A percentile compares a stretch with the other conserved stretches of the same genome.
phyloP scores from a whole-genome alignment of 1,284 basidiomycete species.

The Boletus sp. region DNA sequence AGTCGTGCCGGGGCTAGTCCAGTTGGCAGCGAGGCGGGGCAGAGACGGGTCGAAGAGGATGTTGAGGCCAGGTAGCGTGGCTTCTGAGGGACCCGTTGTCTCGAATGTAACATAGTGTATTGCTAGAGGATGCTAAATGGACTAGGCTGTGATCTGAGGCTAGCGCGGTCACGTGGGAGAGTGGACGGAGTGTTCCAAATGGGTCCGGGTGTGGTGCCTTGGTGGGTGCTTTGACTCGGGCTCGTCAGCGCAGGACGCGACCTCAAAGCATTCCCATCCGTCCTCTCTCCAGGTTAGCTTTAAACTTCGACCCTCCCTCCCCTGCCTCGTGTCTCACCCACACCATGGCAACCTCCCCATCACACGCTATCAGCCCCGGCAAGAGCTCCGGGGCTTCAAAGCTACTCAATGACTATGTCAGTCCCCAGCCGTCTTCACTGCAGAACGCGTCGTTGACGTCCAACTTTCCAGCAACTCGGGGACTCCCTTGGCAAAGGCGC shows the following conservation, averaged over 20 bases:
- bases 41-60: neutral
- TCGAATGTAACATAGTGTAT: neutral
- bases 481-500: slow-evolving; percentile 93
- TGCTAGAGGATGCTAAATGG: slow-evolving; percentile 6
- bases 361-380: slow-evolving; percentile 38
- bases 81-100: neutral
- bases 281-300: slow-evolving; percentile 11
- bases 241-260: slow-evolving; percentile 41
- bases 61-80: neutral
- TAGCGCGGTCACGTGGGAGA: slow-evolving; percentile 26
- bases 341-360: slow-evolving; percentile 42
- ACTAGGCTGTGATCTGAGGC: neutral
- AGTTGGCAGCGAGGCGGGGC: neutral
- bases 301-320: slow-evolving; percentile 6
- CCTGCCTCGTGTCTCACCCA: neutral
- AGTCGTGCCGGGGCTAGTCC: neutral
- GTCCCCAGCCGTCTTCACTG: slow-evolving; percentile 21
- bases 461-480: slow-evolving; percentile 75
- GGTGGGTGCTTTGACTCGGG: slow-evolving; percentile 21
- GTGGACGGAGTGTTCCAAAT: slow-evolving; percentile 30
- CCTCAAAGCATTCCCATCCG: slow-evolving; percentile 20
- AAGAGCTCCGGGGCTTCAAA: slow-evolving; percentile 40
- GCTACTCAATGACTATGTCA: slow-evolving; percentile 58
- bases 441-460: slow-evolving; percentile 11
- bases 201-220: slow-evolving; percentile 21